Conservation (phyloP, 1,139 yeast genomes). For the Sugiyamaella japonica region DNA sequence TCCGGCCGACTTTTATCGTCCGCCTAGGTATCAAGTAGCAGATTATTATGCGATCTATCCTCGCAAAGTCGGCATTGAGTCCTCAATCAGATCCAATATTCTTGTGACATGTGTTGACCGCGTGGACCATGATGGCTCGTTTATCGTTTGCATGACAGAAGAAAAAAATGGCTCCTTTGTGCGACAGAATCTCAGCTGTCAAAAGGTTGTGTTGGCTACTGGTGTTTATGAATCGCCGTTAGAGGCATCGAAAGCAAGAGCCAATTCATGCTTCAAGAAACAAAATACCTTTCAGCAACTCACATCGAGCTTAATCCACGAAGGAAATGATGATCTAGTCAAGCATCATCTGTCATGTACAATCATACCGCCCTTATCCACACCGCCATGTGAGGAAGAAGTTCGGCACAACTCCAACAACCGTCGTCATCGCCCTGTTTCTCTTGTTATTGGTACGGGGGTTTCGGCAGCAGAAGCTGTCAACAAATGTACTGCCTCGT, state of each 20-base stretch:
- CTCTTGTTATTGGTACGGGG: conserved; percentile 41
- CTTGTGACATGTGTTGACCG: conserved; percentile 27
- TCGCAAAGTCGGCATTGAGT: conserved; percentile 28
- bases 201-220: conserved; percentile 36
- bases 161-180: neutral
- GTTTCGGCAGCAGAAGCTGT: conserved; percentile 43
- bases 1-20: conserved; percentile 34
- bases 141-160: conserved; percentile 6
- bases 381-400: conserved; percentile 23
- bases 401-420: conserved; percentile 5
- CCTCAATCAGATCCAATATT: conserved; percentile 17
- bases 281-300: neutral
- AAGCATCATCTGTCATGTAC: conserved; percentile 19
- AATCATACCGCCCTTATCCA: conserved; percentile 24
- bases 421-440: neutral
- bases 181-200: conserved; percentile 17
- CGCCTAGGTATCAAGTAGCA: conserved; percentile 36
- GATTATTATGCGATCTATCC: conserved; percentile 38
- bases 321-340: neutral
- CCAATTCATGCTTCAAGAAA: neutral
- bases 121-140: conserved; percentile 3
- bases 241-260: neutral
- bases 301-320: neutral
- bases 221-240: conserved; percentile 38
- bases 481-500: conserved; percentile 15